Evolutionary conservation across 1,284 basidiomycete species (phyloP).

Genomic region (Apiotrichum laibachii): DNA sequence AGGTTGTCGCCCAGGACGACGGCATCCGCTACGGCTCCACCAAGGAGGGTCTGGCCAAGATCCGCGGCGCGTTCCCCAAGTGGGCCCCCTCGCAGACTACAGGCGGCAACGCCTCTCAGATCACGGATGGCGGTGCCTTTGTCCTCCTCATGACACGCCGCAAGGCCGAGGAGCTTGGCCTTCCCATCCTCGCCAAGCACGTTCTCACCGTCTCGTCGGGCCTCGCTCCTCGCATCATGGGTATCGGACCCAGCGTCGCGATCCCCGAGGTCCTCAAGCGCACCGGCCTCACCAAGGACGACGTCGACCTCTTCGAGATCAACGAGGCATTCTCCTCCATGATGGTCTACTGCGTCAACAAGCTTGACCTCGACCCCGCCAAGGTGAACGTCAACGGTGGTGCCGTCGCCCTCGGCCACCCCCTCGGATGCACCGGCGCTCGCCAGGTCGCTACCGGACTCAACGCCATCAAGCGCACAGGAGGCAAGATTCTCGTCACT

Average conservation of each 20-base stretch:
- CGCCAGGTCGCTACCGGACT: constrained; percentile 85
- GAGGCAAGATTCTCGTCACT: constrained; percentile 71
- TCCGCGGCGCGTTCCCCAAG: constrained; percentile 89
- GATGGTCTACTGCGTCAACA: constrained; percentile 70
- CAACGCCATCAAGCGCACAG: constrained; percentile 71
- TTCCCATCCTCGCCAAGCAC: constrained; percentile 91
- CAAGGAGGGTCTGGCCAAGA: constrained; percentile 75
- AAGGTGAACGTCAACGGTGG: constrained; percentile 90
- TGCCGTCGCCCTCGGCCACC: constrained; percentile 75
- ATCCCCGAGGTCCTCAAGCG: constrained; percentile 70
- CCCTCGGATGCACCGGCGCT: constrained; percentile 75
- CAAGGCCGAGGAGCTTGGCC: constrained; percentile 79
- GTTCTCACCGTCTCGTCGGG: constrained; percentile 74
- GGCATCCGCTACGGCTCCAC: constrained; percentile 91
- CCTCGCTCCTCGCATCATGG: constrained; percentile 82
- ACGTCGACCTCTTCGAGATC: constrained; percentile 80
- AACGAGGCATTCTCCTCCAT: constrained; percentile 87
- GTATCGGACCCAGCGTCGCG: constrained; percentile 80
- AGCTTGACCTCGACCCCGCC: constrained; percentile 66
- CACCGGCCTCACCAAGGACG: constrained; percentile 64
- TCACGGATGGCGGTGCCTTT: constrained; percentile 94
- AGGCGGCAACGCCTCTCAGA: constrained; percentile 77
- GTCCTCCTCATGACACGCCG: constrained; percentile 84
- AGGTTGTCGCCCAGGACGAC: constrained; percentile 82
- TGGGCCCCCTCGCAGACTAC: constrained; percentile 80